Percentiles rank a stretch among this genome's conserved stretches.
These are phyloP conservation scores for Candida stauntonica DNA, from an alignment of 805 yeast species.

Conservation along the genomic window DNA sequence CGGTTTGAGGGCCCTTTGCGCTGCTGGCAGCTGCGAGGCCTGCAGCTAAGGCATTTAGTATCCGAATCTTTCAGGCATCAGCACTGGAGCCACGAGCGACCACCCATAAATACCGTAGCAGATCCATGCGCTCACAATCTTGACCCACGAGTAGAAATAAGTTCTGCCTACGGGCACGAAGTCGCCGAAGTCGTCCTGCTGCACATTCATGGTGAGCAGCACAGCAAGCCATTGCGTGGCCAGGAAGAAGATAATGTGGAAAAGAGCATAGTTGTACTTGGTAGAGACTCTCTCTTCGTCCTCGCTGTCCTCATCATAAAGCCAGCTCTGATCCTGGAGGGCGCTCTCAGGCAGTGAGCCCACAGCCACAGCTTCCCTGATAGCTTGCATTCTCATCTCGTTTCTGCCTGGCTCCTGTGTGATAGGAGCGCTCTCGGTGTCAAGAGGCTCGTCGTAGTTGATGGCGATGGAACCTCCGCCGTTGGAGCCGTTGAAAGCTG, in stretches of 20 bases:
- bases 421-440: slow-evolving; percentile 30
- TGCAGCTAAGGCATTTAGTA: slow-evolving; percentile 4
- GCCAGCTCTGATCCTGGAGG: slow-evolving; percentile 64
- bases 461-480: slow-evolving; percentile 34
- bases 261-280: slow-evolving; percentile 79
- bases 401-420: slow-evolving; percentile 53
- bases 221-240: slow-evolving; percentile 98
- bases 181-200: slow-evolving; percentile 76
- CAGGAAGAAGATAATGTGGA: slow-evolving; percentile 86
- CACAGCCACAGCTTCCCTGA: slow-evolving; percentile 91
- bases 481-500: slow-evolving; percentile 49
- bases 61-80: slow-evolving; percentile 84
- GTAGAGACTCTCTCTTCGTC: slow-evolving; percentile 63
- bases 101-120: slow-evolving; percentile 84
- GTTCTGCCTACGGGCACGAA: slow-evolving; percentile 97
- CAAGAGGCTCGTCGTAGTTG: slow-evolving; percentile 26
- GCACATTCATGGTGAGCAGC: slow-evolving; percentile 84
- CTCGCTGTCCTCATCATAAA: slow-evolving; percentile 39
- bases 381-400: slow-evolving; percentile 81
- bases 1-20: no score
- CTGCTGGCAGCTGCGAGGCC: no score
- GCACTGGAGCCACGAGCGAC: slow-evolving; percentile 87
- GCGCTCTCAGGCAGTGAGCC: slow-evolving; percentile 96
- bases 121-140: slow-evolving; percentile 87
- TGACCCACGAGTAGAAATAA: slow-evolving; percentile 92